Conservation (phyloP, 306 rosid genomes). For the Senna tora region DNA sequence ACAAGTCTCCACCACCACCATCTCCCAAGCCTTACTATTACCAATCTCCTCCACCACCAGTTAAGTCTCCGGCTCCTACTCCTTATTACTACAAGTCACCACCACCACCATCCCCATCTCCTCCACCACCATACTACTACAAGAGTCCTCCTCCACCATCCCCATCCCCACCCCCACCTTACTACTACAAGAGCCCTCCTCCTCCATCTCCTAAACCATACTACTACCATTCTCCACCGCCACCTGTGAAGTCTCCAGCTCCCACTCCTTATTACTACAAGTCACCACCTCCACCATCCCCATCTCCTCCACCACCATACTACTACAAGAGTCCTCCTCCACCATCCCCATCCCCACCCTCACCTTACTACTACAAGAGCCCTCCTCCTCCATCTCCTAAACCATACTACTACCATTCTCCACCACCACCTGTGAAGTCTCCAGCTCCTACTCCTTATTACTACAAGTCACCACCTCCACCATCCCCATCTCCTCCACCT, state of each 20-base stretch:
- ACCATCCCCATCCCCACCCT: not conserved
- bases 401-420: conserved; percentile 40
- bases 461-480: conserved; percentile 29
- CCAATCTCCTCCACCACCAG: conserved; percentile 16
- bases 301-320: conserved; percentile 22
- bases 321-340: not conserved
- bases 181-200: conserved; percentile 44
- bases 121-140: conserved; percentile 3
- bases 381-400: conserved; percentile 35
- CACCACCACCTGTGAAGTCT: conserved; percentile 55
- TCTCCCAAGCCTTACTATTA: not conserved
- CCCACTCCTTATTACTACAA: not conserved
- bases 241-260: too few relatives aligned
- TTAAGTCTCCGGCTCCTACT: not conserved
- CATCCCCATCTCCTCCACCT: conserved; percentile 47
- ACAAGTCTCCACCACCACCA: conserved; percentile 50
- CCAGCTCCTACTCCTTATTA: not conserved
- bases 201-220: conserved; percentile 24
- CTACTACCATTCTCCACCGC: not conserved
- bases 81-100: conserved; percentile 32
- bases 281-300: conserved; percentile 12
- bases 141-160: conserved; percentile 40
- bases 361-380: not conserved
- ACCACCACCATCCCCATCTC: not conserved
- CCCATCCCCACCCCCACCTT: not conserved